phyloP scores from a whole-genome alignment of 1,139 yeast species.

The Torulaspora pretoriensis region DNA sequence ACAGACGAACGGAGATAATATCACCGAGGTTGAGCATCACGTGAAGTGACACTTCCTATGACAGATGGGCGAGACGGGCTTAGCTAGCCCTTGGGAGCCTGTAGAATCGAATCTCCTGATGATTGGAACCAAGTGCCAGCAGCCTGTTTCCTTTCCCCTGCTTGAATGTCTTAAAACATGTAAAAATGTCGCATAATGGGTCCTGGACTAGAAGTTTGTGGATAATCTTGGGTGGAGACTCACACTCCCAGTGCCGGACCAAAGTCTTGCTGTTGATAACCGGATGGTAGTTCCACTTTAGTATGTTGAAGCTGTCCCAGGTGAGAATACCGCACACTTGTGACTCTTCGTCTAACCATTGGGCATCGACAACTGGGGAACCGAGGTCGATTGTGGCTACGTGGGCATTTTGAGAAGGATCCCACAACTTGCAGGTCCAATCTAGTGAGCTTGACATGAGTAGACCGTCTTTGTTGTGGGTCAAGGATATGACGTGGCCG shows the following conservation, averaged over 20 bases:
- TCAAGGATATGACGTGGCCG: conserved; percentile 11
- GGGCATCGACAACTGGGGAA: conserved; percentile 18
- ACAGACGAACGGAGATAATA: conserved; percentile 4
- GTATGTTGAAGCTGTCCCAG: conserved; percentile 10
- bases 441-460: conserved; percentile 26
- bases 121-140: conserved; percentile 8
- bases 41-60: not conserved
- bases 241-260: conserved; percentile 2
- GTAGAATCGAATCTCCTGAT: conserved; percentile 4
- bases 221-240: conserved; percentile 8
- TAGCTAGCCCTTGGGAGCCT: conserved; percentile 2
- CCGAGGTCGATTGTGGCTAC: conserved; percentile 21
- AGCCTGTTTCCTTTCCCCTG: not conserved
- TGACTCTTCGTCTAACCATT: conserved; percentile 16
- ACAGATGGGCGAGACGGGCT: not conserved
- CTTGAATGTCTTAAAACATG: conserved; percentile 10
- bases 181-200: conserved; percentile 2
- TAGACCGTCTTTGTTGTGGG: conserved; percentile 14
- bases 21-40: conserved; percentile 2
- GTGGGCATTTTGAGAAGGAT: conserved; percentile 14
- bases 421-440: conserved; percentile 30
- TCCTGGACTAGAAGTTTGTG: conserved; percentile 2
- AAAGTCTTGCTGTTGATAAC: conserved; percentile 2
- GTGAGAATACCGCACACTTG: conserved; percentile 18
- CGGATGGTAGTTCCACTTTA: conserved; percentile 10